Base-by-base conservation (phyloP, 306 rosid genomes). In the Vigna unguiculata region DNA sequence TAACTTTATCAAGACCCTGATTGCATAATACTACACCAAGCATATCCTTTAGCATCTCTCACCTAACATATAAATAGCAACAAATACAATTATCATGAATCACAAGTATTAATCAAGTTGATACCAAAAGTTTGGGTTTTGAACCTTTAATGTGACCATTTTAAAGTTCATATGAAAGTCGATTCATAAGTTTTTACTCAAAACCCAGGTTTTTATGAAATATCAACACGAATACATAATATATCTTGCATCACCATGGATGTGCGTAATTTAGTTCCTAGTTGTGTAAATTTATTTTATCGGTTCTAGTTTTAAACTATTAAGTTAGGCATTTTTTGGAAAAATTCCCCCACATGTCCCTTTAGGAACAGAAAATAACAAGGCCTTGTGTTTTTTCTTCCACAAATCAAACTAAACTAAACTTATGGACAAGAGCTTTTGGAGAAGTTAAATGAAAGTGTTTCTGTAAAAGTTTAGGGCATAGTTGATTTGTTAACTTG, bases 91-190 rank as follows among this genome's bases (percentile, higher is more conserved):
- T 46, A 68, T 69, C 14, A 47, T 28, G 45, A 61, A 24, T 61
- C 6, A 48, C 13, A 38, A 20, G 52, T 15, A 13, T 22, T 38
- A 21, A 54, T 45, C 36, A 14, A 30, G 20, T 30, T 13, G 41
- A 20, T 62, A 48, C 38, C 74, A 76, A 76, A 76, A 53, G 30
- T 76, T 0, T 49, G 15, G 25, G 43, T 41, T 76, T 68, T 41
- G 55, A 30, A 10, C 58, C 11, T 19, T 30, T 30, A 19, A 15
- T 19, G 61, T 1, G 28, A 59, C 59, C 22, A 46, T 60, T 59
- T 49, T 40, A 62, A 61, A 57, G 25, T 40, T 43, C 57, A 28
- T 79, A 51, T 24, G 20, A 10, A 79, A 72, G 24, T 41, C 68
- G 51, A 54, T 22, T 32, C 10, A 48, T 69, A 46, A 28, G 24